Percentiles rank a stretch among this genome's conserved stretches.
These are phyloP conservation scores for Paramecium primaurelia DNA, from an alignment of 73 alveolate species.

Conservation along the genomic window DNA sequence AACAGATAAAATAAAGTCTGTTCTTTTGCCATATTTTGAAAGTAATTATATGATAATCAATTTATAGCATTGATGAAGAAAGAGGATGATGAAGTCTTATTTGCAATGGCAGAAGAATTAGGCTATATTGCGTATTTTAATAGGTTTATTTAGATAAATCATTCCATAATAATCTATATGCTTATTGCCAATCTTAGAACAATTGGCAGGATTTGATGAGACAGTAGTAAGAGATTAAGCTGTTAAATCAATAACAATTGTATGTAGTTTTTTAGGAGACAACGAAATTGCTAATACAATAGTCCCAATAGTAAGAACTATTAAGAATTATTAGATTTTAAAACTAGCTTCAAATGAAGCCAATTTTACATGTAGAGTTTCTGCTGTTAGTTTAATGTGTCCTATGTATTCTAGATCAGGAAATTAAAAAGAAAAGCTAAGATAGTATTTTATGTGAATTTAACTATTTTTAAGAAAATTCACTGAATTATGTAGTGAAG, in stretches of 20 bases:
- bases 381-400: slow-evolving; percentile 91
- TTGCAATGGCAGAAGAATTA: slow-evolving; percentile 95
- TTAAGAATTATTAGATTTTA: slow-evolving; percentile 45
- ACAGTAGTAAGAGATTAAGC: slow-evolving; percentile 87
- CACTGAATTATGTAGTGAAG: slow-evolving; percentile 95
- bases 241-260: slow-evolving; percentile 71
- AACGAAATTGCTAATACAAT: slow-evolving; percentile 71
- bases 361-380: slow-evolving; percentile 95
- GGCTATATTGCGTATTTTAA: slow-evolving; percentile 67
- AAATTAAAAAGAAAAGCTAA: slow-evolving; percentile 88
- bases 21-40: slow-evolving; percentile 82
- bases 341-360: slow-evolving; percentile 87
- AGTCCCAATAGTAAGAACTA: slow-evolving; percentile 68
- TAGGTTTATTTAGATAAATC: slow-evolving; percentile 43
- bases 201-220: slow-evolving; percentile 76
- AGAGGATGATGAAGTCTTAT: slow-evolving; percentile 97
- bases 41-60: slow-evolving; percentile 51
- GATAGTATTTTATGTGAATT: slow-evolving; percentile 58
- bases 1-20: slow-evolving; percentile 74
- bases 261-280: slow-evolving; percentile 69
- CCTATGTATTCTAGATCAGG: slow-evolving; percentile 91
- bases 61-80: slow-evolving; percentile 56
- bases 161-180: slow-evolving; percentile 47
- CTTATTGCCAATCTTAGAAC: slow-evolving; percentile 68
- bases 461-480: slow-evolving; percentile 63